Conservation (phyloP, 1,284 basidiomycete species). For the Melampsora larici-populina region DNA sequence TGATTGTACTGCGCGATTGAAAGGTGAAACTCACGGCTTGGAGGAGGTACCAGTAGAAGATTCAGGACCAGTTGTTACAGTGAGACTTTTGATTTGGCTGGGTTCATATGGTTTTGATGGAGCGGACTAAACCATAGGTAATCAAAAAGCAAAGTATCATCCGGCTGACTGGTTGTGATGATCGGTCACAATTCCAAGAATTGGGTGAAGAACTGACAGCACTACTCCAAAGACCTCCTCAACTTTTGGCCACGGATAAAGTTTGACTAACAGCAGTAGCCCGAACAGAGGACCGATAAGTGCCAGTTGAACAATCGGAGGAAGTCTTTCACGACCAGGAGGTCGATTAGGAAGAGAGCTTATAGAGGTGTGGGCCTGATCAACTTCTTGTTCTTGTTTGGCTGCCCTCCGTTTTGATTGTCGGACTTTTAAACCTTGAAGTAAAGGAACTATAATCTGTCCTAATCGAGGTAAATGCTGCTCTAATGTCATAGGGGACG, state of each 20-base stretch:
- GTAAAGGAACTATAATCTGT: too few species aligned
- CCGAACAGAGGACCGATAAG: constrained; percentile 25
- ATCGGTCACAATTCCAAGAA: too few species aligned
- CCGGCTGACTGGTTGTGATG: too few species aligned
- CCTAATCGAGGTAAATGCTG: too few species aligned
- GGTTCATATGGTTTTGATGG: constrained; percentile 53
- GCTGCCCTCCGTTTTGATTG: constrained; percentile 66
- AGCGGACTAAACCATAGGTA: constrained; percentile 43
- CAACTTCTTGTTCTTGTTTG: constrained; percentile 43
- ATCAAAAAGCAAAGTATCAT: constrained; percentile 21
- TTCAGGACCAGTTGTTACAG: too few species aligned
- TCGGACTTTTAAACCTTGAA: constrained; percentile 86
- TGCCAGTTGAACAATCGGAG: constrained; percentile 17
- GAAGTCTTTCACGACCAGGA: constrained; percentile 3
- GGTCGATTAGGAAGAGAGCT: constrained; percentile 37
- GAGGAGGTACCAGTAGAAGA: constrained; percentile 15
- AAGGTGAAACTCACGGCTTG: constrained; percentile 28
- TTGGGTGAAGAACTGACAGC: too few species aligned
- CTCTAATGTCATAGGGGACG: too few species aligned
- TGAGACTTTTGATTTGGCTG: constrained; percentile 50
- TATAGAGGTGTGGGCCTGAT: constrained; percentile 26
- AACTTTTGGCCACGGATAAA: constrained; percentile 16
- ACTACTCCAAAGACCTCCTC: constrained; percentile 26
- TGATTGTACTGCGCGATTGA: constrained; percentile 43
- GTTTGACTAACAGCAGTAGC: constrained; percentile 29